Base-by-base conservation (phyloP, 768 basidiomycete genomes). In the Tephrocybe sp. region DNA sequence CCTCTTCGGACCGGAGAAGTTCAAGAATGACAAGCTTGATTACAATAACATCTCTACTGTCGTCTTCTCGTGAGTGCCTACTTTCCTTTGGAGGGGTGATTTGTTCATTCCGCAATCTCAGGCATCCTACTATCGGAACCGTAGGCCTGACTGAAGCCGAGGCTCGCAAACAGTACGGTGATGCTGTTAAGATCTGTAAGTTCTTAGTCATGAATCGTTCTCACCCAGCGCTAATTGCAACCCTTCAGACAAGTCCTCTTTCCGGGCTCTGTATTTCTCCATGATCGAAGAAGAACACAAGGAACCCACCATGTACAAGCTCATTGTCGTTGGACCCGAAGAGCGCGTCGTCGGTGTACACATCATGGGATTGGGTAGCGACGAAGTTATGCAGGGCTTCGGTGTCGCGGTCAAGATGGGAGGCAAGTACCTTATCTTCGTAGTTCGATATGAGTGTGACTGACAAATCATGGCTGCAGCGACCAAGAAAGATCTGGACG, bases 341-440 rank as follows among this genome's bases (percentile, higher is more conserved):
- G 94, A 98, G 67, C 89, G 88, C 60, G 87, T 99, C 33, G 92
- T 98, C n/a, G 97, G 97, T 10, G 71, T 97, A 38, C 97, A 98
- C 69, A 82, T 97, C 56, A 83, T 98, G 49, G 97, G 97, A 6
- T 62, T 76, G 53, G 97, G 97, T 36, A 89, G 87, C 60, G 97
- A 99, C 64, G 97, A 99, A 70, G 81, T 88, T 58, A 70, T 94
- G 70, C 97, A 99, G 76, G 95, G 95, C 55, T 97, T 97, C 68
- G 91, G 74, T 2, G 92, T 98, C n/a, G 97, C 97, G 11, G 76
- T 99, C 59, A 98, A 97, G 75, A 95, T 98, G 95, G 89, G 89
- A 55, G 77, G 76, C 76, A 34, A 21, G 73, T 62, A 12, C 37
- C 37, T 38, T 19, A 37, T 42, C 27, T 9, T 39, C 33, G 31